These are phyloP conservation scores for Rhizoclosmatium globosum DNA, from an alignment of 192 early-diverging fungal species.

Conservation along the genomic window DNA sequence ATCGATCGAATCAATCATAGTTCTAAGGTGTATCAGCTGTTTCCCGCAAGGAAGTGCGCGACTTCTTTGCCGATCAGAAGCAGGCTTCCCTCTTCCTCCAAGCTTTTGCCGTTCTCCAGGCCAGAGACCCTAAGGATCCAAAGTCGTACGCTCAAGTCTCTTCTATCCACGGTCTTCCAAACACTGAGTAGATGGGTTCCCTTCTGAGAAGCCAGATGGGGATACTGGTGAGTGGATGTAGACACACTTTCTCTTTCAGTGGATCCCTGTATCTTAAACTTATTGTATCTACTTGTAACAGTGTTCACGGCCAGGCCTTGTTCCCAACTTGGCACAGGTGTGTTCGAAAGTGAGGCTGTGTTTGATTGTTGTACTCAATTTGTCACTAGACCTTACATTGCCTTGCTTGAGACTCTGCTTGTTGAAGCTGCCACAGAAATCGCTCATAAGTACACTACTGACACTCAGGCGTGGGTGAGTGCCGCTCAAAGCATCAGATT, in stretches of 20 bases:
- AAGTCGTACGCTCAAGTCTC: conserved; percentile 26
- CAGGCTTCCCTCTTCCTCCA: conserved; percentile 24
- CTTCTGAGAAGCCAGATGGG: conserved; percentile 20
- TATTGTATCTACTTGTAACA: background rate
- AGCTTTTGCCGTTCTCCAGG: conserved; percentile 24
- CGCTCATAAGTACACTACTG: conserved; percentile 16
- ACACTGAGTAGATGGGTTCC: conserved; percentile 22
- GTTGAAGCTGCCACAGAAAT: conserved; percentile 15
- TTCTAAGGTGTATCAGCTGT: background rate
- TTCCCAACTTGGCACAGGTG: conserved; percentile 33
- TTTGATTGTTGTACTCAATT: background rate
- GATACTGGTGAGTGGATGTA: background rate
- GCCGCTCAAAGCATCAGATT: conserved; percentile 17
- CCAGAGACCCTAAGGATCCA: conserved; percentile 20
- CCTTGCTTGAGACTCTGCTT: conserved; percentile 22
- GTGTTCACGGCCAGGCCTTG: conserved; percentile 12
- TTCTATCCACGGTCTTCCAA: conserved; percentile 28
- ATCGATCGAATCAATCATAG: no score
- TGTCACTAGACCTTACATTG: conserved; percentile 17
- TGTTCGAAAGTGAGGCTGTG: background rate
- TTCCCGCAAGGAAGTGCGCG: conserved; percentile 14
- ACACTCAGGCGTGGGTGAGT: conserved; percentile 22
- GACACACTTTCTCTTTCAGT: background rate
- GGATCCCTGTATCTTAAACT: background rate
- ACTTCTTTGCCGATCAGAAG: conserved; percentile 11